A percentile compares a stretch with the other conserved stretches of the same genome.
These are phyloP conservation scores for Quercus tomentella DNA, from an alignment of 331 rosid species.

Conservation along the genomic window DNA sequence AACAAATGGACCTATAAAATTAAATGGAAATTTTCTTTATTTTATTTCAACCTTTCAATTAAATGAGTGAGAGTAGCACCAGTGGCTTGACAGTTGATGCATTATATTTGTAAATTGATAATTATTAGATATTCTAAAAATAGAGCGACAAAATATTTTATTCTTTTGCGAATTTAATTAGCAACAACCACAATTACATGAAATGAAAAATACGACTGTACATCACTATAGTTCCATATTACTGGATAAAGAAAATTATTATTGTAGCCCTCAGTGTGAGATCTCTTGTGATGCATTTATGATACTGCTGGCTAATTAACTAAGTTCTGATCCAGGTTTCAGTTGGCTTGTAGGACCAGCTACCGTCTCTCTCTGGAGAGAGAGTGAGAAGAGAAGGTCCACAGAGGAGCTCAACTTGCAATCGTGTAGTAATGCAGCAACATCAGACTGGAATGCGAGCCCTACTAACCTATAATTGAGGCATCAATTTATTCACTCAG, in stretches of 20 bases:
- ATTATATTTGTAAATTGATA: too few relatives aligned
- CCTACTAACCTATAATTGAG: neutral
- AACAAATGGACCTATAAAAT: too few relatives aligned
- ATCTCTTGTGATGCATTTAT: constrained; percentile 16
- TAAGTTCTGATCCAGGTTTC: neutral
- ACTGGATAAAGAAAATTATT: too few relatives aligned
- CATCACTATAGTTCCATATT: too few relatives aligned
- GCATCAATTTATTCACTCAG: neutral
- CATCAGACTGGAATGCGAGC: neutral
- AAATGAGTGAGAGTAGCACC: too few relatives aligned
- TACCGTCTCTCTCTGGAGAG: constrained; percentile 7
- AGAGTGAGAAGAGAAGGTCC: constrained; percentile 15
- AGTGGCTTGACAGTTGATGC: too few relatives aligned
- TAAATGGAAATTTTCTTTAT: too few relatives aligned
- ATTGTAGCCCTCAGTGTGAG: neutral
- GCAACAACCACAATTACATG: accelerated
- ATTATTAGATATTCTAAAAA: too few relatives aligned
- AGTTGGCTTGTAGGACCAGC: constrained; percentile 15
- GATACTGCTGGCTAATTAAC: neutral
- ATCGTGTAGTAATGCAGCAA: constrained; percentile 29
- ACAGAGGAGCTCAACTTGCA: constrained; percentile 16
- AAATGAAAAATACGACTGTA: too few relatives aligned
- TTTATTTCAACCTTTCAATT: too few relatives aligned
- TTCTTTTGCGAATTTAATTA: too few relatives aligned
- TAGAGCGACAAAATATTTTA: too few relatives aligned